Base-by-base conservation (phyloP, 164 flowering plant genomes). In the Annona cherimola region DNA sequence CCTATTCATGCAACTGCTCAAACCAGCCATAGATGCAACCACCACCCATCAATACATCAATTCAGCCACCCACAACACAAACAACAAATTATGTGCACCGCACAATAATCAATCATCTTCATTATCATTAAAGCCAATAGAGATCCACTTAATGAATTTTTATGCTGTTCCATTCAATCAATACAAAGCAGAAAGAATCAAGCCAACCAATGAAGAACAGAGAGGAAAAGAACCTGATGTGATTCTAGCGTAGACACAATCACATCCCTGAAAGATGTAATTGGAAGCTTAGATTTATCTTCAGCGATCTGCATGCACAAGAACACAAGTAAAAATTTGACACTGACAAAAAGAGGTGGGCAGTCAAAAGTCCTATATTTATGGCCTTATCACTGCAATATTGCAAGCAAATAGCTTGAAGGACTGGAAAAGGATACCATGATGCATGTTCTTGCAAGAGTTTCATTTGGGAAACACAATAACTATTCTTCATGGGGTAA, bases 221-320 rank as follows among this genome's bases (percentile, higher is more conserved):
- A 50, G 14, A 50, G 57, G 9, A 50, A 40, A 63, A 35, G 74
- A 80, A 95, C 98, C 98, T 96, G 98, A 75, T 90, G 79, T 76
- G 91, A 82, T 65, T 86, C 88, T 44, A 87, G 16, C n/a, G 90
- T 76, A 6, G 95, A 87, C 35, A 89, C 82, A 77, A 96, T 92
- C 67, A 54, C 76, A 78, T 96, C 96, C 77, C 66, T 77, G 76
- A 84, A 96, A 20, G 95, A 85, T 61, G 94, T 81, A 75, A 93
- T 92, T 59, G 98, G 98, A 78, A 96, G 97, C 78, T 84, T 92
- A 68, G 86, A 83, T 79, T 89, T 86, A 65, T 70, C 77, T 77
- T 83, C 86, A 45, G 77, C 35, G 59, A 93, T 83, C 99, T 96
- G 90, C 82, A 84, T 0, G 45, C 65, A 74, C 35, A 44, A 61